Base-by-base conservation (phyloP, 306 rosid species). In the Lathyrus oleraceus region DNA sequence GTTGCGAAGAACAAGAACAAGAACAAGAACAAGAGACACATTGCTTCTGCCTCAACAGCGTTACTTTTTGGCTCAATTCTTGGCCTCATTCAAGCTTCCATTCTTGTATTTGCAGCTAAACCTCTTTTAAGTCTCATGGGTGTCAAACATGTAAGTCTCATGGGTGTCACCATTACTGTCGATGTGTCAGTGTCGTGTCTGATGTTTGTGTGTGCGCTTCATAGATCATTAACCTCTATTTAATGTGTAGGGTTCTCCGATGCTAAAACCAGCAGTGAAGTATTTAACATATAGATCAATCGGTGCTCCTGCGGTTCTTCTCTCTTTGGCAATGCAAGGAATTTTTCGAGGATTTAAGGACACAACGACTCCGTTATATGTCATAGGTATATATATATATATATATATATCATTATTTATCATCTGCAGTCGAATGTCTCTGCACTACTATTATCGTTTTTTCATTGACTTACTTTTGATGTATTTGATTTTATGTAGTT, bases 291-390 rank as follows among this genome's bases (percentile, higher is more conserved):
- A 87, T 67, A 82, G 98, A 66, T 81, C 97, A 0, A 71, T 85
- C 2, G 98, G 98, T 39, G 91, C 98, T 57, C 98, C 98, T 36
- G 98, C 98, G 0, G 94, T 88, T 76, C 98, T 93, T 84, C 89
- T 93, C 20, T 85, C 96, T 13, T 82, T 93, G 83, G 91, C 97
- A 68, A 93, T 90, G 88, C 98, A 93, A 87, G 98, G 98, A 69
- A 84, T 93, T 67, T 93, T 90, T 69, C 67, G 98, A 84, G 98
- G 98, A 38, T 88, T 93, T 71, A 93, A 90, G 82, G 98, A 93
- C 70, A 88, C 98, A n/a, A 87, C 54, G 35, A 93, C 98, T 76
- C 98, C 98, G 59, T 73, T 93, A 73, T 90, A 85, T 79, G 94
- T 88, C 69, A 88, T 88, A 5, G 72, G 97, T 92, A 81, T 5